A percentile compares a stretch with the other conserved stretches of the same genome.
Conservation (phyloP, 2,329 filamentous ascomycete species). For the Neofusicoccum sp. region DNA sequence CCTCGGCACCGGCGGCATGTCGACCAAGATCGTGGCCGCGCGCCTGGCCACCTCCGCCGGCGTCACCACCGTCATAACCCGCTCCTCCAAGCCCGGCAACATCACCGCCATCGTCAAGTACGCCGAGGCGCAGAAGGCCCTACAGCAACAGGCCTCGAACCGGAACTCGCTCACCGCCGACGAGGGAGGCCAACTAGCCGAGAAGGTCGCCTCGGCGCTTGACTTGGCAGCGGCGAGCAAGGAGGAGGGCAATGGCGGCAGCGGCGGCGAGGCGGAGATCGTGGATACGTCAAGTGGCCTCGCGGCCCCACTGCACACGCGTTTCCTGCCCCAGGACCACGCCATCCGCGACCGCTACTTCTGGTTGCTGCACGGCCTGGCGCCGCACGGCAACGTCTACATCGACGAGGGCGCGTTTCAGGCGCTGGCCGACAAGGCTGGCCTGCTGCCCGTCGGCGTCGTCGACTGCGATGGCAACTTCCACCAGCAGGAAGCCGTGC, state of each 20-base stretch:
- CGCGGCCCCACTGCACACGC: conserved; percentile 71
- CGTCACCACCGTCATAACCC: conserved; percentile 92
- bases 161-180: conserved; percentile 14
- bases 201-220: conserved; percentile 26
- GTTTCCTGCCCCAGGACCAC: conserved; percentile 80
- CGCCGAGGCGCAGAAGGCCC: conserved; percentile 61
- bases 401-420: conserved; percentile 87
- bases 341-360: conserved; percentile 93
- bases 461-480: conserved; percentile 86
- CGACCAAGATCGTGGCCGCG: conserved; percentile 93
- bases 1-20: conserved; percentile 93
- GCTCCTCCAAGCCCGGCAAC: conserved; percentile 89
- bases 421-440: conserved; percentile 78
- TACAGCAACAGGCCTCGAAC: conserved; percentile 29
- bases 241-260: conserved; percentile 22
- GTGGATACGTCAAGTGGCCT: conserved; percentile 32
- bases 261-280: not conserved
- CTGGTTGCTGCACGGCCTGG: conserved; percentile 92
- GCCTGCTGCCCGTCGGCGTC: conserved; percentile 86
- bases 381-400: conserved; percentile 85
- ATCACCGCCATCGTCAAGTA: conserved; percentile 83
- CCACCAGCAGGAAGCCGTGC: conserved; percentile 87
- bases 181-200: conserved; percentile 26
- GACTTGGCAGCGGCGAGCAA: conserved; percentile 17
- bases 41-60: conserved; percentile 89